These are phyloP conservation scores for Boletellus ananas DNA, from an alignment of 768 basidiomycete species.

Conservation along the genomic window DNA sequence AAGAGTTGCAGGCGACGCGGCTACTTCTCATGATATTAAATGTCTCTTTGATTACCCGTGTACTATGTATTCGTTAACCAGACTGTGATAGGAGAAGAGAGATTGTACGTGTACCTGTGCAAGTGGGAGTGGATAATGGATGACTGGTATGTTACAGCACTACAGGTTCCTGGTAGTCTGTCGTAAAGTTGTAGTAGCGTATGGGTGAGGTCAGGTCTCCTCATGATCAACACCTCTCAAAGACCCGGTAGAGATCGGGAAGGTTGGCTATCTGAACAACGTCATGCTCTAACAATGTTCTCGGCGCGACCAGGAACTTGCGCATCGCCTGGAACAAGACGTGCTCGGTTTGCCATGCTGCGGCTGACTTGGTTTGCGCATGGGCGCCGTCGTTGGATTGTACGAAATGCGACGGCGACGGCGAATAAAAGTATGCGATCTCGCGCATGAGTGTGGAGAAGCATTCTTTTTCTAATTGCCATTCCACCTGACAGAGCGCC, in stretches of 20 bases:
- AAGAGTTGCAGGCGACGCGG: background rate
- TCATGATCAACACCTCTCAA: slow-evolving; percentile 74
- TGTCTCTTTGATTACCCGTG: too few relatives aligned
- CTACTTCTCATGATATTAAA: background rate
- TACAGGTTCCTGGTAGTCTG: background rate
- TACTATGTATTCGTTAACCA: too few relatives aligned
- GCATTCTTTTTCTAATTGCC: slow-evolving; percentile 81
- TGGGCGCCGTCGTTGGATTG: slow-evolving; percentile 32
- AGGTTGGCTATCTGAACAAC: slow-evolving; percentile 87
- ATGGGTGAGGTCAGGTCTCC: background rate
- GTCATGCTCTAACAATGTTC: slow-evolving; percentile 62
- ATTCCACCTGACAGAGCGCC: slow-evolving; percentile 62
- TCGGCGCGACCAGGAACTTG: slow-evolving; percentile 67
- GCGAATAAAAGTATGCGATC: slow-evolving; percentile 87
- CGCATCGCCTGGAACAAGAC: slow-evolving; percentile 84
- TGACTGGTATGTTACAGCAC: background rate
- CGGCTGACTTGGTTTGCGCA: slow-evolving; percentile 45
- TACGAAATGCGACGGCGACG: slow-evolving; percentile 30
- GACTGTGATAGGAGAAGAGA: too few relatives aligned
- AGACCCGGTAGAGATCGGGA: slow-evolving; percentile 90
- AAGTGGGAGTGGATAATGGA: too few relatives aligned
- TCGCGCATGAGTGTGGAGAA: slow-evolving; percentile 85
- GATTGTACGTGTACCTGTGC: too few relatives aligned
- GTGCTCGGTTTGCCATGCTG: slow-evolving; percentile 87
- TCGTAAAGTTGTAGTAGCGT: background rate